Evolutionary conservation across 305 asterid species (phyloP).

Genomic region (Nicotiana rustica): DNA sequence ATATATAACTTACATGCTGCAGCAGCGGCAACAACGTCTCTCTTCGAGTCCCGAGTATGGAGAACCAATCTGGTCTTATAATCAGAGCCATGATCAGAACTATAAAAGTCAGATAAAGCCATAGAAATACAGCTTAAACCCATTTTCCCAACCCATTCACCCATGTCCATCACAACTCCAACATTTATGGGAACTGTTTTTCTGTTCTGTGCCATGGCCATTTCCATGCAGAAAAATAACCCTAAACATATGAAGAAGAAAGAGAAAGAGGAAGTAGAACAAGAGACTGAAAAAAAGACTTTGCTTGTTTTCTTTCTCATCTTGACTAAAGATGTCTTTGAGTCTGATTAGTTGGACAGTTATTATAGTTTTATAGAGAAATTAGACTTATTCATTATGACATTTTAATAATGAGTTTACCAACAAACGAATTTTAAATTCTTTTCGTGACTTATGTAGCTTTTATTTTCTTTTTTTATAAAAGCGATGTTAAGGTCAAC

Average conservation of each 20-base stretch:
- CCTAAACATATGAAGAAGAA: not conserved
- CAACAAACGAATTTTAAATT: not conserved
- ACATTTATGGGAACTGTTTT: conserved; percentile 45
- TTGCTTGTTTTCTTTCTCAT: not conserved
- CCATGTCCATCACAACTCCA: conserved; percentile 62
- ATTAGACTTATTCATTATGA: not conserved
- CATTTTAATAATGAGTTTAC: not conserved
- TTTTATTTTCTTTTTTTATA: not conserved
- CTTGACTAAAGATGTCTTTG: not conserved
- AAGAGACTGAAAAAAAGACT: not conserved
- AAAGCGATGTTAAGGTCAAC: too few species aligned
- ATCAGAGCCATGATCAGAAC: conserved; percentile 35
- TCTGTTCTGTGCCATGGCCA: conserved; percentile 43
- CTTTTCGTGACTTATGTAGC: not conserved
- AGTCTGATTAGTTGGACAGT: not conserved
- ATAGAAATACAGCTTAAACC: conserved; percentile 53
- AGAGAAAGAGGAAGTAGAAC: not conserved
- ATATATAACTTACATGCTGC: conserved; percentile 52
- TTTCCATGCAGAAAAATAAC: not conserved
- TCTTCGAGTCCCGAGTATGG: conserved; percentile 46
- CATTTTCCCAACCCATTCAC: conserved; percentile 46
- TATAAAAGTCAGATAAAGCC: conserved; percentile 65
- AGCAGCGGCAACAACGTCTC: conserved; percentile 57
- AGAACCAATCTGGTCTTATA: conserved; percentile 56
- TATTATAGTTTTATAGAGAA: not conserved